These are phyloP conservation scores for Macadamia tetraphylla DNA, from an alignment of 164 flowering plant species.

Conservation along the genomic window DNA sequence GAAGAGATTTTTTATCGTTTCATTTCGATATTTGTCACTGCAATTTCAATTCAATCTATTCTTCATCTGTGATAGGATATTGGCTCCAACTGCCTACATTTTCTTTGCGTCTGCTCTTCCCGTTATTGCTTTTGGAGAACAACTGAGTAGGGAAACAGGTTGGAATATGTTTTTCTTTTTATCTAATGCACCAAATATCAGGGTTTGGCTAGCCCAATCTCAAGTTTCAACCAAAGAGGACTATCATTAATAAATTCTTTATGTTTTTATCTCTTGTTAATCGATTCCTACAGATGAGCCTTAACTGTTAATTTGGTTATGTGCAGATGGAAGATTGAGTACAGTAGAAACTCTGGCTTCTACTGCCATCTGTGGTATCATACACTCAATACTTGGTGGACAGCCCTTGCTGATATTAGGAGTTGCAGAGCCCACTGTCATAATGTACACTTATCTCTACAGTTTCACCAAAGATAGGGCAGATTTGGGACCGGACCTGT, in stretches of 20 bases:
- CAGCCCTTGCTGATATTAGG: slow-evolving; percentile 59
- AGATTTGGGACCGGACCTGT: slow-evolving; percentile 39
- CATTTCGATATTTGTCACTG: too few species aligned
- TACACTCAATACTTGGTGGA: slow-evolving; percentile 58
- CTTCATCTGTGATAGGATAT: slow-evolving; percentile 29
- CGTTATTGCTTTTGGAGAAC: slow-evolving; percentile 65
- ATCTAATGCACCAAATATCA: background rate
- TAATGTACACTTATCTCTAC: slow-evolving; percentile 56
- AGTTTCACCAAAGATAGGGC: slow-evolving; percentile 34
- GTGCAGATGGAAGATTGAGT: slow-evolving; percentile 52
- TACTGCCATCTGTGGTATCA: slow-evolving; percentile 59
- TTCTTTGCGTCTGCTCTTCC: slow-evolving; percentile 66
- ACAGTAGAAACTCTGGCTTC: slow-evolving; percentile 56
- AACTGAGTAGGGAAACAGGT: slow-evolving; percentile 55
- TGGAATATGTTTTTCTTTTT: background rate
- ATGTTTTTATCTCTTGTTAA: background rate
- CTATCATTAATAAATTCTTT: background rate
- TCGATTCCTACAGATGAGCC: background rate
- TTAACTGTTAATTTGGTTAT: slow-evolving; percentile 1
- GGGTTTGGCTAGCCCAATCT: too few species aligned
- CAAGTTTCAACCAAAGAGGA: too few species aligned
- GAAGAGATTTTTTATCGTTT: background rate
- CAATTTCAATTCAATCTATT: background rate
- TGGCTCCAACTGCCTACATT: slow-evolving; percentile 54
- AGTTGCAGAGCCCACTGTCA: slow-evolving; percentile 68